A percentile compares a stretch with the other conserved stretches of the same genome.
phyloP scores from a whole-genome alignment of 208 protist genomes.

The Leishmania lainsoni region DNA sequence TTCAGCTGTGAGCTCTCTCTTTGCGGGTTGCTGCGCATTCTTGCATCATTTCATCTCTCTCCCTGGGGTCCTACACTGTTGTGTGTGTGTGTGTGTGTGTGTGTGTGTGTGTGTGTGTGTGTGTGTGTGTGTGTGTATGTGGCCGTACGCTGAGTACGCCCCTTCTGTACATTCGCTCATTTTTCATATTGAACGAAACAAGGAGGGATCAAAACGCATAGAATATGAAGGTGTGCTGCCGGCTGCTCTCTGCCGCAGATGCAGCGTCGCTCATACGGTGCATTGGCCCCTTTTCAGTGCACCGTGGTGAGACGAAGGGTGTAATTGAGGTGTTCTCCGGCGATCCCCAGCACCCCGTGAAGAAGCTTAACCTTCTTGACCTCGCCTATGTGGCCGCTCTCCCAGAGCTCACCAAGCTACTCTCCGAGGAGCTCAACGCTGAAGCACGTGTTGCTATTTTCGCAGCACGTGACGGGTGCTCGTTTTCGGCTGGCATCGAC shows the following conservation, averaged over 20 bases:
- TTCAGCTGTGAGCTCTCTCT: not conserved
- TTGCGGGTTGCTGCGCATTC: not conserved
- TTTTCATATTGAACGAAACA: not conserved
- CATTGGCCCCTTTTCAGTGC: slow-evolving; percentile 49
- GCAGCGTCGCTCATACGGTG: slow-evolving; percentile 21
- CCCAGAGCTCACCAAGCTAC: slow-evolving; percentile 28
- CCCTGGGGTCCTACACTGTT: not conserved
- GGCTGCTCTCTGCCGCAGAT: not conserved
- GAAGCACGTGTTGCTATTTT: slow-evolving; percentile 62
- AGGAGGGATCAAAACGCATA: not conserved
- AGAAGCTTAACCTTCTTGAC: slow-evolving; percentile 65
- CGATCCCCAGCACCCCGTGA: slow-evolving; percentile 40
- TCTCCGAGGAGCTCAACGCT: slow-evolving; percentile 58
- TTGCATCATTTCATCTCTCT: not conserved
- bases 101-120: not conserved
- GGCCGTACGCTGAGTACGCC: not conserved
- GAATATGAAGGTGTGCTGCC: slow-evolving; percentile 5
- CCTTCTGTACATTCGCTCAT: no score
- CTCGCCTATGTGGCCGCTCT: slow-evolving; percentile 47
- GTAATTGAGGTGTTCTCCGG: slow-evolving; percentile 53
- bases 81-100: not conserved
- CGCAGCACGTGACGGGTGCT: slow-evolving; percentile 42
- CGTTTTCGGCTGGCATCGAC: slow-evolving; percentile 69
- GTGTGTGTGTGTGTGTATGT: not conserved
- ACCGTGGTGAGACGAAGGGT: slow-evolving; percentile 31